Base-by-base conservation (phyloP, 1,284 basidiomycete species). In the Tilletiopsis washingtonensis region DNA sequence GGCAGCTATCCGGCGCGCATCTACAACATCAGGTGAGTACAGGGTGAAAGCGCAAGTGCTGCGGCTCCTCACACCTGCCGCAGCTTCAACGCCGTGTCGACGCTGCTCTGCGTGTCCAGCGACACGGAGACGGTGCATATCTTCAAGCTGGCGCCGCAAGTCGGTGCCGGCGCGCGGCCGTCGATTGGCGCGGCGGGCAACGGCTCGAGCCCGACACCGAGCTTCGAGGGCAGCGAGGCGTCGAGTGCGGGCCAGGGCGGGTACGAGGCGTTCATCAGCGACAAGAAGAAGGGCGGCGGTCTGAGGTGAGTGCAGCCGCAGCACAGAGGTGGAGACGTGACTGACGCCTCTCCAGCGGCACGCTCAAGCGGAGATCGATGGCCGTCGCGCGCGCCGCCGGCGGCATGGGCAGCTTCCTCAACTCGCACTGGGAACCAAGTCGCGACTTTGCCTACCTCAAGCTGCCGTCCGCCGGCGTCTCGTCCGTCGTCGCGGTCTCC, bases 71-170 rank as follows among this genome's bases (percentile, higher is more conserved):
- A n/a, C 9, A 9, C 29, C n/a, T 84, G 90, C 3, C 78, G 81
- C 68, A 89, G 85, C 62, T 97, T 96, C 75, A 98, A 98, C 69
- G 75, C 83, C 2, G 83, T 88, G 32, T 83, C 82, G 17, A 85
- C 84, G 3, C 74, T 99, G 12, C 76, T 99, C 14, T 89, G 88
- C 2, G 91, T 96, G 5, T 87, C 84, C 64, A 86, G 83, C 6
- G 93, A 91, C 57, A 88, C 91, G 56, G 91, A 91, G 61, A 99
- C 93, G 6, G 91, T 99, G 29, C 94, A 99, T 75, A 86, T 99
- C 45, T 99, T 96, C 78, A 89, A 88, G 72, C 78, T 98, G 4
- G 81, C 59, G 20, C 19, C 46, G 17, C 48, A 42, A 15, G 43
- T 36, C 32, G 47, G 48, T 0, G 25, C 19, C 27, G 37, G 40